Base-by-base conservation (phyloP, 805 yeast genomes). In the Candida rishiriensis region DNA sequence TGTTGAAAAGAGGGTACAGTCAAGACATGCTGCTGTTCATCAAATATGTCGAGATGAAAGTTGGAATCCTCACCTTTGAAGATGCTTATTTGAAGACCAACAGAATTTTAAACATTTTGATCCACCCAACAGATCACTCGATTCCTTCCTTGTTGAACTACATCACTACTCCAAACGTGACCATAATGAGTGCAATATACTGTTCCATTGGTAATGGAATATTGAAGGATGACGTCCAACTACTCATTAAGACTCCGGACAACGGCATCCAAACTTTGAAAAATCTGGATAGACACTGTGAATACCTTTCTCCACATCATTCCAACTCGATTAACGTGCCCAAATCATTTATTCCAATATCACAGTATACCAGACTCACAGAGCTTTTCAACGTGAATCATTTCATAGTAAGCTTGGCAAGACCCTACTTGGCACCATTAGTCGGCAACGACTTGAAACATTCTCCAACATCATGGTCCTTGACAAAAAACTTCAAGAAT, bases 341-440 rank as follows among this genome's bases (percentile, higher is more conserved):
- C 46, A 41, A 48, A 30, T 39, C 51, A 21, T 52, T 50, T 32
- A 47, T 54, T 1, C 54, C 76, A 34, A 55, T 52, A 11, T 79
- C 84, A 10, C 96, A 97, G 0, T 91, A 91, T 59, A 85, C 93
- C 1, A 71, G 96, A 43, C 73, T 91, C 39, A 85, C 97, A 0
- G 98, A 93, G 61, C 72, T 91, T 46, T 93, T 91, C 70, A 93
- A 93, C 56, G 98, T 93, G 18, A 93, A 93, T 64, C 95, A 90
- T 63, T 91, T 88, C 58, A 73, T 93, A 29, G 90, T 90, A 1
- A 87, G 97, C 16, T 71, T 91, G 51, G 96, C 98, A 9, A 75
- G 97, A 49, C 97, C 98, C 0, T 93, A 91, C 57, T 69, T 91
- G 54, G 96, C 97, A 0, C 97, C 98, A 1, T 69, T 91, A 44